Percentiles rank a stretch among this genome's conserved stretches.
Conservation (phyloP, 73 alveolate genomes). For the Urostyla sp. region DNA sequence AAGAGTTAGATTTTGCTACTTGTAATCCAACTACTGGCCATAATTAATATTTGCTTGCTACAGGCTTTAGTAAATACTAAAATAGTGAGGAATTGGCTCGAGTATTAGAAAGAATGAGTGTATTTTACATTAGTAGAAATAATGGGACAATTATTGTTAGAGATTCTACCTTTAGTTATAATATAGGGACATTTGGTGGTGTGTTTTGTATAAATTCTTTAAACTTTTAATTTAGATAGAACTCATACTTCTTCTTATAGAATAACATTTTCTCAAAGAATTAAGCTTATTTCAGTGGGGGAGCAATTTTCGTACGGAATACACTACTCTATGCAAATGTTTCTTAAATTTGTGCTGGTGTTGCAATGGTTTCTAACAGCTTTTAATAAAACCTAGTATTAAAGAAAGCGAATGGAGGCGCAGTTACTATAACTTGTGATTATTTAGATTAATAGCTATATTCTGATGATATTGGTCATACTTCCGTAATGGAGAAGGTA, state of each 20-base stretch:
- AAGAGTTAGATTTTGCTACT: background rate
- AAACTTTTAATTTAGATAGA: slow-evolving; percentile 11
- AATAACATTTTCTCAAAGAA: slow-evolving; percentile 7
- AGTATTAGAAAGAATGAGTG: background rate
- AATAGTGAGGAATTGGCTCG: slow-evolving; percentile 1
- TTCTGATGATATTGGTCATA: too few species aligned
- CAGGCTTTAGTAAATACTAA: background rate
- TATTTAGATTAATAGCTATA: too few species aligned
- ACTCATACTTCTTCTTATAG: background rate
- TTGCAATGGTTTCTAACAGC: too few species aligned
- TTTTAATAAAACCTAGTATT: too few species aligned
- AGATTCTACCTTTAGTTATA: background rate
- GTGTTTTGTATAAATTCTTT: slow-evolving; percentile 52
- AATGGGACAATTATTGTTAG: background rate
- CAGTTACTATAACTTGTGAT: too few species aligned
- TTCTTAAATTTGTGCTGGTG: slow-evolving; percentile 35
- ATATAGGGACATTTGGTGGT: slow-evolving; percentile 55
- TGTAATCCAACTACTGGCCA: background rate
- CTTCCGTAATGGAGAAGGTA: too few species aligned
- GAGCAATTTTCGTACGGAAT: slow-evolving; percentile 10
- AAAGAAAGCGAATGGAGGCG: too few species aligned
- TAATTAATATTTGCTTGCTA: background rate
- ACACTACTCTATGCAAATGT: background rate
- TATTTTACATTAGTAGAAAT: background rate
- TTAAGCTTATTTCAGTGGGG: slow-evolving; percentile 28